Base-by-base conservation (phyloP, 2,329 filamentous ascomycete genomes). In the Ophiostoma montium region DNA sequence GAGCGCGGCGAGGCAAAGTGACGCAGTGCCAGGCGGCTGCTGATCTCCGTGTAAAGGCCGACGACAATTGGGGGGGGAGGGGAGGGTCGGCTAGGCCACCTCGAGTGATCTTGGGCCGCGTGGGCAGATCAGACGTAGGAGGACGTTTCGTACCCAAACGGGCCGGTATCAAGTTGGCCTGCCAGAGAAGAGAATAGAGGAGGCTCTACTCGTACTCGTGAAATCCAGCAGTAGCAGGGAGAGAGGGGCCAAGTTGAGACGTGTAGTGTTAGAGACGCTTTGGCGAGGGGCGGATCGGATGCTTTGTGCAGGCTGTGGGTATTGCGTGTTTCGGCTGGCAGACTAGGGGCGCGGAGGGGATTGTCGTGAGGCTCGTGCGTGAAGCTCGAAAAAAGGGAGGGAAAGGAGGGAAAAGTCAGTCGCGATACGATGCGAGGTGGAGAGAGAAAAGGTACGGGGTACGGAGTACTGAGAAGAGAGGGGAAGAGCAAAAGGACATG, bases 211-310 rank as follows among this genome's bases (percentile, higher is more conserved):
- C 13, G 35, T 15, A 15, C n/a, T 12, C 7, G 11, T 8, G 19
- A 11, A 23, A 23, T 38, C 4, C 35, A 9, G 12, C 11, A 9
- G 7, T 3, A 41, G 10, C 10, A 27, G 1, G 19, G 6, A 45
- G 59, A 59, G 27, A 44, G 7, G 55, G 55, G 51, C 52, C 54
- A 53, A 59, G 62, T 66, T 67, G 68, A 70, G 67, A 70, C 68
- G 64, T 60, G 57, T 51, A 51, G 50, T 63, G 68, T 70, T 63
- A 67, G 66, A 68, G 65, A 61, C 60, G 65, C 64, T 65, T 66
- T 62, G 65, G 62, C 62, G 58, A 60, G 61, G 64, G 61, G 57
- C 44, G 50, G 36, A 33, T 50, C 35, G 50, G 63, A 60, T 58
- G 64, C 63, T 41, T 41, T 63, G 65, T 60, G 63, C 61, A 61